Evolutionary conservation across 169 alveolate genomes (phyloP), one percentile per base, ranked within the genome.

Genomic region (Cryptosporidium sp.): DNA sequence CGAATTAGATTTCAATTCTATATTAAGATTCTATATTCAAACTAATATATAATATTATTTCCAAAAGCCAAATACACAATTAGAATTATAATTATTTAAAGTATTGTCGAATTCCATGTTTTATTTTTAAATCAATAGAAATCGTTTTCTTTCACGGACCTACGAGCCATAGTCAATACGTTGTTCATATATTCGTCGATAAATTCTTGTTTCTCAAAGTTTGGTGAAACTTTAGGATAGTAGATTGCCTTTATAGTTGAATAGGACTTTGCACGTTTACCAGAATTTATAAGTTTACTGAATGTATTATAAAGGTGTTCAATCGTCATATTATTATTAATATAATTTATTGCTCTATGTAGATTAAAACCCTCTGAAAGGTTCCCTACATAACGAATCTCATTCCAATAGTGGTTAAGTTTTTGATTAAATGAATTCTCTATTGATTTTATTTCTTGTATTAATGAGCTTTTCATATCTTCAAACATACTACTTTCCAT

Each of bases 361-460:
- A 18, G 21, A 48, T 80, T 67, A 12, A 62, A 29, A 35, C 62
- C 48, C 41, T 80, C 69, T 16, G 31, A 41, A 12, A 39, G 33
- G 21, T 39, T 23, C 3, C 84, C 65, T 12, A 26, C 31, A 14
- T 31, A 55, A 41, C 73, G 39, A 43, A 80, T 80, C 37, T 80
- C 80, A 80, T 80, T 69, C 89, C 89, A 80, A n/a, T 80, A 43
- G 39, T 62, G 75, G 50, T 39, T 39, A 14, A 80, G 59, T 9
- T 48, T 59, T 33, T 31, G 31, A 14, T 51, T 23, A 80, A 80
- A 80, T 41, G 89, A 80, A 41, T 65, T 62, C 26, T 37, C 43
- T 21, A 59, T 62, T 23, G 89, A 62, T 39, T 59, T 62, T 12
- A 62, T 4, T 59, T 80, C 73, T 41, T 61, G 65, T 21, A 39